These are phyloP conservation scores for Lepidium campestre DNA, from an alignment of 441 rosid species.

Conservation along the genomic window DNA sequence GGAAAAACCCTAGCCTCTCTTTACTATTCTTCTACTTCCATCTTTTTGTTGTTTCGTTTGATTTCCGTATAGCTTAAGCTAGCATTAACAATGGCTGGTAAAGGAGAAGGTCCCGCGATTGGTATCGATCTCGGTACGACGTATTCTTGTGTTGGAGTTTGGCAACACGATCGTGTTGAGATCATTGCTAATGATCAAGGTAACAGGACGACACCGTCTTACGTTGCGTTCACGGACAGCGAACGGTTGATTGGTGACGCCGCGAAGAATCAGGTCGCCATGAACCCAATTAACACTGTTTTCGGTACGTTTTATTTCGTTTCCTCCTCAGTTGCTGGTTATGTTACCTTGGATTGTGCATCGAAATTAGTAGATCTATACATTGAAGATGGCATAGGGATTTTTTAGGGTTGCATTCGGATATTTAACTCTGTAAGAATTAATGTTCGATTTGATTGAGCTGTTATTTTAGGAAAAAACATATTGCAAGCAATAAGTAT, in stretches of 20 bases:
- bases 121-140: slow-evolving; percentile 58
- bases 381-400: neutral
- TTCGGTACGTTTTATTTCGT: slow-evolving; percentile 31
- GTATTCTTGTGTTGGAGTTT: slow-evolving; percentile 51
- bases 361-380: slow-evolving; percentile 6
- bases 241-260: slow-evolving; percentile 58
- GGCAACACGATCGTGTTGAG: slow-evolving; percentile 61
- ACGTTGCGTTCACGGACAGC: slow-evolving; percentile 43
- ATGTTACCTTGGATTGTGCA: neutral
- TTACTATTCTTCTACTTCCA: too few relatives aligned
- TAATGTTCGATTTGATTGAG: neutral
- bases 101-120: slow-evolving; percentile 64
- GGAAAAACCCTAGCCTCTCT: slow-evolving; percentile 26
- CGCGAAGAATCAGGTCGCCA: slow-evolving; percentile 61
- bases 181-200: slow-evolving; percentile 56
- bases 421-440: neutral
- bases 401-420: neutral
- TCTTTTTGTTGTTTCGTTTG: neutral
- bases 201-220: slow-evolving; percentile 54
- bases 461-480: neutral
- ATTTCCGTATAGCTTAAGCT: neutral
- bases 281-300: slow-evolving; percentile 54
- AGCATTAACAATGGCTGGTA: slow-evolving; percentile 36
- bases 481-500: neutral
- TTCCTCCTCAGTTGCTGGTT: neutral